Evolutionary conservation across 305 asterid species (phyloP), one percentile per base, ranked within the genome.

Genomic region (Solanum chacoense): DNA sequence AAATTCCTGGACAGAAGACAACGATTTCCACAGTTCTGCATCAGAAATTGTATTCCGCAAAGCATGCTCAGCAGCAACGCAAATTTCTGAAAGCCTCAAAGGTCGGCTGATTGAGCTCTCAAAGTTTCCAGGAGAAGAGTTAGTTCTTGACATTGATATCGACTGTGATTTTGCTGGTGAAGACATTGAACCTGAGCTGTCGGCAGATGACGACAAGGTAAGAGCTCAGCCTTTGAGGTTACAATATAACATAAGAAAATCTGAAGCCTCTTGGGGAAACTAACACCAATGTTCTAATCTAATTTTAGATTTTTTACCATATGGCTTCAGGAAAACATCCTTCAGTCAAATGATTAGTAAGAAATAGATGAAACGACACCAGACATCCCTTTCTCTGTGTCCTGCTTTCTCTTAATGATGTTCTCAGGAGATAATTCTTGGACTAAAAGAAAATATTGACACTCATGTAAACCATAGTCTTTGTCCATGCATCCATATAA

Each of bases 31-130:
- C 86, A 98, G 84, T 87, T 94, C 93, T 29, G 90, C 91, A 90
- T 95, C 96, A 89, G 99, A 95, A 87, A 96, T 93, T 75, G 99
- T 95, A 88, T 79, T 93, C 91, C 85, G 91, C 88, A 98, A 93
- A 91, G 99, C 98, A 95, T 95, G 98, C 94, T 98, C 98, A 59
- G 99, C 96, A 89, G 99, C 97, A 86, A 96, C 99, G 90, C 89
- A 93, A 89, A 96, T 96, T 94, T 98, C 99, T 36, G 98, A 98
- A 89, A 98, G 97, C 92, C 97, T 94, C 99, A 98, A 94, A 84
- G 98, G 99, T 35, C 98, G 97, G 92, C 93, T 96, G 91, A 95
- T 91, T 69, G 95, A 93, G 92, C 94, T 93, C 75, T 96, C 98
- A 89, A 96, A 94, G 93, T 94, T 95, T 89, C 96, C 97, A 28